Percentiles rank a stretch among this genome's conserved stretches.
Evolutionary conservation across 2,329 filamentous ascomycete genomes (phyloP).

Genomic region (Epichloe typhina): DNA sequence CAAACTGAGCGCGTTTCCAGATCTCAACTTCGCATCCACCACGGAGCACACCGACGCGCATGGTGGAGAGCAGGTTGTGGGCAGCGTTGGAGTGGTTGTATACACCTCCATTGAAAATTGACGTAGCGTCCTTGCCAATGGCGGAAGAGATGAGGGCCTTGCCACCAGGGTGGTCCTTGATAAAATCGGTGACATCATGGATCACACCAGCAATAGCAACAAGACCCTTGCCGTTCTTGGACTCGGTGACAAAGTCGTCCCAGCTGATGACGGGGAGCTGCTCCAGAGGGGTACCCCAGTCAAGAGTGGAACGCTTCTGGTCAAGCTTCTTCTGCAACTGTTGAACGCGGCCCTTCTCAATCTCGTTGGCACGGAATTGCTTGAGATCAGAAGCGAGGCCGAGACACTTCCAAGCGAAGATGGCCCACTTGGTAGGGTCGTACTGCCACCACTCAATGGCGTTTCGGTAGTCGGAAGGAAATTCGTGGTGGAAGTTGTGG

Average conservation of each 20-base stretch:
- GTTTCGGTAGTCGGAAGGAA: constrained; percentile 86
- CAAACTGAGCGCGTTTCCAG: constrained; percentile 76
- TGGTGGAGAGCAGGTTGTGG: constrained; percentile 77
- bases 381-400: constrained; percentile 79
- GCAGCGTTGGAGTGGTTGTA: constrained; percentile 85
- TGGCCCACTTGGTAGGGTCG: constrained; percentile 83
- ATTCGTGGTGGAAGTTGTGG: constrained; percentile 94
- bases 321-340: constrained; percentile 89
- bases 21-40: constrained; percentile 85
- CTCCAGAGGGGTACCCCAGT: constrained; percentile 79
- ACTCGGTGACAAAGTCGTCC: constrained; percentile 71
- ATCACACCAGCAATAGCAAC: constrained; percentile 72
- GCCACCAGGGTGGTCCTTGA: constrained; percentile 82
- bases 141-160: constrained; percentile 73
- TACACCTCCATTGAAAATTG: constrained; percentile 84
- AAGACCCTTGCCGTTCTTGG: constrained; percentile 63
- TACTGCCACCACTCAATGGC: constrained; percentile 86
- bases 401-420: constrained; percentile 72
- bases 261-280: constrained; percentile 75
- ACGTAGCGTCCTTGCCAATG: constrained; percentile 77
- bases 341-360: constrained; percentile 82
- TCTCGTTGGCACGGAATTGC: constrained; percentile 84
- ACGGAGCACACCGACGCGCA: constrained; percentile 76
- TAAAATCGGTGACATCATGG: constrained; percentile 73
- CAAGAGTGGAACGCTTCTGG: constrained; percentile 66